Conservation (phyloP, 23 red algal genomes). For the Pyropia haitanensis region DNA sequence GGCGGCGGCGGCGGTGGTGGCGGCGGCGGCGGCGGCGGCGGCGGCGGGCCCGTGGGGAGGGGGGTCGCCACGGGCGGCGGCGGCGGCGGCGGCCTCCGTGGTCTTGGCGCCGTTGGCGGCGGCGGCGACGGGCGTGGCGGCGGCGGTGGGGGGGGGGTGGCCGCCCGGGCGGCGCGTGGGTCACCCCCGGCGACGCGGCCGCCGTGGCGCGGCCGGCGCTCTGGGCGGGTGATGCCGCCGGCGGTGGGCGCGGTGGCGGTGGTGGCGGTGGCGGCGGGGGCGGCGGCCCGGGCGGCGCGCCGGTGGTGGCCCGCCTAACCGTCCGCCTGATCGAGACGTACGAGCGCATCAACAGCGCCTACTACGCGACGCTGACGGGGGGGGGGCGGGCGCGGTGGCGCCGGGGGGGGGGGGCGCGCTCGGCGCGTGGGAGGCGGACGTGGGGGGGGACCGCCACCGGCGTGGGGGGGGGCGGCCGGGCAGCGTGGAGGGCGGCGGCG, state of each 20-base stretch:
- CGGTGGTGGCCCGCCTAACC: constrained; percentile 12
- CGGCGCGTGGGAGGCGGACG: not conserved
- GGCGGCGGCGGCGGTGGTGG: not conserved
- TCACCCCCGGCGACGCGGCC: not conserved
- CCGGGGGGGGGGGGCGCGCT: no score
- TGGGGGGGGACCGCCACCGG: not conserved
- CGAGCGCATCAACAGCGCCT: constrained; percentile 37
- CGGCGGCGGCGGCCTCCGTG: not conserved
- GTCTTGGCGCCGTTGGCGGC: not conserved
- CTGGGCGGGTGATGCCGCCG: constrained; percentile 22
- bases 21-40: not conserved
- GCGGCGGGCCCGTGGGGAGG: not conserved
- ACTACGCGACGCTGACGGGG: constrained; percentile 1
- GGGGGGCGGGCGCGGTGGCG: not conserved
- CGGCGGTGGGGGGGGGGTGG: not conserved
- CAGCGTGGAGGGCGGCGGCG: not conserved
- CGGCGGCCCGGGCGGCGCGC: not conserved
- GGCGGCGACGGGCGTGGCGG: not conserved
- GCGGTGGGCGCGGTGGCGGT: not conserved
- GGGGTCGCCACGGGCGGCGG: not conserved
- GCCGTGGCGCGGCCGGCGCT: not conserved
- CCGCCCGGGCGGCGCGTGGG: not conserved
- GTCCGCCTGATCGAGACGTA: constrained; percentile 37
- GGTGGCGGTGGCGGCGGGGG: not conserved
- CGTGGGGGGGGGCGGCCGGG: not conserved